Evolutionary conservation across 2,329 filamentous ascomycete species (phyloP), one percentile per base, ranked within the genome.

Genomic region (Epichloe bromicola): DNA sequence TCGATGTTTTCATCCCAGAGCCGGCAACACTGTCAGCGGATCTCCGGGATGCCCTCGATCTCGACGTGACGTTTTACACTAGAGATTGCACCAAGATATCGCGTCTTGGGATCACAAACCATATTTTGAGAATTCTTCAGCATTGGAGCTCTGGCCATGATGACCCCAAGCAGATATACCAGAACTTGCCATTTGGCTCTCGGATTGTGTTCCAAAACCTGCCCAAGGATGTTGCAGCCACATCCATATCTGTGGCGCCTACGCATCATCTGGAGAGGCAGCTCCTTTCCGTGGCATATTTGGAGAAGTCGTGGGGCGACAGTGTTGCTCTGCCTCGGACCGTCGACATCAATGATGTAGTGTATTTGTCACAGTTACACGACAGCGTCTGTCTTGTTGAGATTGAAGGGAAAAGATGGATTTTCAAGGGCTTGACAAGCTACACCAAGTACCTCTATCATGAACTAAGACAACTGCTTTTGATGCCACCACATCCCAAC

Each of bases 381-480:
- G 79, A 82, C 58, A 80, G 77, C 54, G 74, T 82, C 43, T 79
- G 74, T 51, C 65, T 80, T 14, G 76, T 81, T 43, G 64, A 65
- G 34, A 66, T 75, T 40, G 56, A 64, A 19, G 66, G 62, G 6
- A 58, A 65, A 46, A 61, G 68, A 2, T 75, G 72, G 67, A 74
- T 80, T 51, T 72, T 83, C 63, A 83, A 83, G 60, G 75, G 76
- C 3, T 61, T 81, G 41, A 75, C 74, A 2, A 77, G 74, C 62
- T 74, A 72, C 55, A 70, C 75, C 53, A 80, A 80, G 58, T 82
- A 76, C 58, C 66, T 83, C 38, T 82, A 82, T 59, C 76, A 81
- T 56, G 79, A 83, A 61, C 67, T 83, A 17, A 73, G 73, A 50
- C 71, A 73, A 23, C 70, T 83, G 2, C 71, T 81, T 49, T 69